phyloP scores from a whole-genome alignment of 495 filamentous ascomycete genomes.

The Hypomontagnella monticulosa region DNA sequence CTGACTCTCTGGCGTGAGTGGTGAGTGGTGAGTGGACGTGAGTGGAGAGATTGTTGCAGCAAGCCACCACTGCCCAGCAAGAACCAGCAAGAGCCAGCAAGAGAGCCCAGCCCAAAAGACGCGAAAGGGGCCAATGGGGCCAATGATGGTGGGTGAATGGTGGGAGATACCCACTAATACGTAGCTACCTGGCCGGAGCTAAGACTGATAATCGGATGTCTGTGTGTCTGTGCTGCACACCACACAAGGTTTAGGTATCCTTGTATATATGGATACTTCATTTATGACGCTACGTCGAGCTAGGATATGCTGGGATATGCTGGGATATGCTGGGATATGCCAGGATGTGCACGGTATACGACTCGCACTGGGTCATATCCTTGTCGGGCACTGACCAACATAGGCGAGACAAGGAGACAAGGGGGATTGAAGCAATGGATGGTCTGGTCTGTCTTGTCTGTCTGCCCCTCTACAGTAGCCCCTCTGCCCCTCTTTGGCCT shows the following conservation, averaged over 20 bases:
- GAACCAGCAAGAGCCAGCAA: too few species aligned
- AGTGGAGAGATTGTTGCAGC: conserved; percentile 43
- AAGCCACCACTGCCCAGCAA: conserved; percentile 29
- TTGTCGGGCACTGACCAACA: conserved; percentile 38
- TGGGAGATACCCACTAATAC: conserved; percentile 19
- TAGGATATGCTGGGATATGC: too few species aligned
- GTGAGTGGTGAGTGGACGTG: conserved; percentile 37
- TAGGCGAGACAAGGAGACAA: not conserved
- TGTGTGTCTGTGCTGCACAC: conserved; percentile 39
- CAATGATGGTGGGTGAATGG: too few species aligned
- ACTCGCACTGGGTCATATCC: conserved; percentile 27
- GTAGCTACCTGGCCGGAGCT: conserved; percentile 36
- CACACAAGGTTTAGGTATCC: conserved; percentile 11
- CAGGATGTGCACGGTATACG: conserved; percentile 28
- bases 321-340: too few species aligned
- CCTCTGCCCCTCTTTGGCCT: not conserved
- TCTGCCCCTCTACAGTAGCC: too few species aligned
- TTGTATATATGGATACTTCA: conserved; percentile 18
- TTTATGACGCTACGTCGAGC: conserved; percentile 22
- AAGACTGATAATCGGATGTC: conserved; percentile 44
- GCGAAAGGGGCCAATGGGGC: conserved; percentile 34
- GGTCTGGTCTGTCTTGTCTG: too few species aligned
- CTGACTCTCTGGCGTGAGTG: conserved; percentile 41
- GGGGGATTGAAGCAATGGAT: too few species aligned
- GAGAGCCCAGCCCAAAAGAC: conserved; percentile 38